Evolutionary conservation across 176 grass and related monocot genomes (phyloP), one percentile per base, ranked within the genome.

Genomic region (Triticum turgidum): DNA sequence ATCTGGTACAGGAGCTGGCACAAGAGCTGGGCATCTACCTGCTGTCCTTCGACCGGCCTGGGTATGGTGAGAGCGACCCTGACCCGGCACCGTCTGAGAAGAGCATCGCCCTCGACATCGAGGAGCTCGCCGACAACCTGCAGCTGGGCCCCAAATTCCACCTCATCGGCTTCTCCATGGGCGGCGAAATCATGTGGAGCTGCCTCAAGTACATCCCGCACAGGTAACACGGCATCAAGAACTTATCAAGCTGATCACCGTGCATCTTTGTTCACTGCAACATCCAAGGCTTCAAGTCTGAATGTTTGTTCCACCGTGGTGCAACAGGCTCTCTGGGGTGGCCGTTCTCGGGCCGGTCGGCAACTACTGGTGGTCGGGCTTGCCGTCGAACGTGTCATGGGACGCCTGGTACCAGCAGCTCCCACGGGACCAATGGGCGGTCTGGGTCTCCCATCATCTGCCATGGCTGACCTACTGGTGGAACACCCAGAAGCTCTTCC

Each of bases 401-500:
- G 86, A 93, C 29, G 84, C 89, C 71, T 98, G 86, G 80, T 83
- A 94, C 38, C 81, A 83, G 86, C 93, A 92, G 85, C 83, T 89
- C 38, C 81, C 78, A 18, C 93, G 89, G 80, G 93, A 98, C 5
- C 80, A 89, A 47, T 95, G 85, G 89, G 89, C 90, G 1, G 87
- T 93, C n/a, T 76, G 93, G 78, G 84, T 98, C 14, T 76, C 93
- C 4, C 89, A 93, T 20, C 87, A 95, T 65, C 44, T 89, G n/a
- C 96, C 96, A 24, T 98, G 91, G 88, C 83, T 98, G 17, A 93
- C 88, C n/a, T 94, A 98, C 85, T 95, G 93, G 93, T 98, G 96
- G 91, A 98, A 98, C 77, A 89, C 77, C 61, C 96, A 93, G 81
- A 92, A 83, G 72, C 58, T 85, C 9, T 98, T 98, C 85, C 88